Evolutionary conservation across 1,284 basidiomycete species (phyloP).

Genomic region (Irpex sp.): DNA sequence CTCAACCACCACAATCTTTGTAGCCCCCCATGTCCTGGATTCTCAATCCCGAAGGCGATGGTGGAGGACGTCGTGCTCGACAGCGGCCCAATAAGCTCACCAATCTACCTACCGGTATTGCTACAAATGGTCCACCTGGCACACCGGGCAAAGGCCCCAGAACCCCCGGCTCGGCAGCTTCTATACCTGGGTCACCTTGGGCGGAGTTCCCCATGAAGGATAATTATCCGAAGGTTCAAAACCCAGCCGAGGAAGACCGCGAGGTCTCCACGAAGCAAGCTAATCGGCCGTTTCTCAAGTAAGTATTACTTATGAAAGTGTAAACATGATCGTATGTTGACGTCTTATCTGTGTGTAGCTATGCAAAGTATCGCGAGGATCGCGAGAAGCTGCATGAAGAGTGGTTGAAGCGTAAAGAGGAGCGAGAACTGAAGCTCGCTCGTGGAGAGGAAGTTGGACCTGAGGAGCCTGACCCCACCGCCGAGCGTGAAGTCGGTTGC

Average conservation of each 20-base stretch:
- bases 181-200: slow-evolving; percentile 23
- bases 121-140: slow-evolving; percentile 9
- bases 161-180: slow-evolving; percentile 15
- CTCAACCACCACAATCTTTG: slow-evolving; percentile 7
- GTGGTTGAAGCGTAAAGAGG: slow-evolving; percentile 68
- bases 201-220: slow-evolving; percentile 28
- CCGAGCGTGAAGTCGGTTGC: slow-evolving; percentile 59
- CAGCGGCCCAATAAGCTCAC: slow-evolving; percentile 25
- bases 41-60: slow-evolving; percentile 42
- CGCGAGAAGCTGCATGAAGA: slow-evolving; percentile 59
- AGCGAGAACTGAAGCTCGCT: slow-evolving; percentile 69
- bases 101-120: slow-evolving; percentile 13
- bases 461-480: slow-evolving; percentile 69
- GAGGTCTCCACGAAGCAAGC: slow-evolving; percentile 75
- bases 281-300: slow-evolving; percentile 81
- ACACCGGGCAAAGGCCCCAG: slow-evolving; percentile 12
- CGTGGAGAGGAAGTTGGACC: slow-evolving; percentile 70
- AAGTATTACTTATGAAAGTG: slow-evolving; percentile 29
- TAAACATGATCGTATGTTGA: background rate
- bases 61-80: slow-evolving; percentile 14
- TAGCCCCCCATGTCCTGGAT: slow-evolving; percentile 48
- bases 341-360: slow-evolving; percentile 35
- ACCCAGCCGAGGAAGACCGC: slow-evolving; percentile 55
- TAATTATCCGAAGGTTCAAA: slow-evolving; percentile 43
- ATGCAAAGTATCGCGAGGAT: slow-evolving; percentile 64